Evolutionary conservation across 768 basidiomycete genomes (phyloP), one percentile per base, ranked within the genome.

Genomic region (Boletellus emodensis): DNA sequence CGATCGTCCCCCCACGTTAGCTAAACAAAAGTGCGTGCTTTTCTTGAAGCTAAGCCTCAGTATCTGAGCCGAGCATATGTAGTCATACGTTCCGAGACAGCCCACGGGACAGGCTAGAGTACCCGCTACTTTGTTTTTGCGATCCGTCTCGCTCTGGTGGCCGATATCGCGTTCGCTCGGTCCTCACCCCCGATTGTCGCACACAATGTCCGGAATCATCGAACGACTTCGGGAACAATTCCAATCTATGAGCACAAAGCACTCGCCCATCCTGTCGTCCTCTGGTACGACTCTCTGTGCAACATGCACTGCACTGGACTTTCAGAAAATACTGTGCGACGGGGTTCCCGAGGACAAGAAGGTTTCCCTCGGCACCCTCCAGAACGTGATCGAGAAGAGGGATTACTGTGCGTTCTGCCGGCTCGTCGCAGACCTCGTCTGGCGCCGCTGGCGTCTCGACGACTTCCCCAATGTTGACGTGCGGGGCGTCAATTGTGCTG

Each of bases 401-500:
- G 46, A 36, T 18, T 28, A 34, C 7, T 62, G 61, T 35, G 38
- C 43, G 13, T 60, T 62, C 22, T 62, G 61, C 30, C 48, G 48
- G 14, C 52, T 62, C 18, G 15, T 57, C 17, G 24, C 48, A 1
- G 37, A 34, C 4, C 48, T 44, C 32, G 26, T 62, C 22, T 52
- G 38, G 17, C 50, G 46, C 44, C 33, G 44, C n/a, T 62, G 61
- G 61, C 50, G 32, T 39, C 54, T 62, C 1, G 52, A 54, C 17
- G 32, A 56, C 12, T 43, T 51, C 3, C 55, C 58, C 3, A 15
- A 54, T 20, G 15, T 49, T 1, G 51, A 60, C n/a, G n/a, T 62
- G 26, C 28, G 26, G 4, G 40, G 18, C 5, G 33, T 45, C 39
- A 14, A 24, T 10, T 51, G 46, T 15, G 42, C 43, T n/a, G 0